These are phyloP conservation scores for Auricularia heimuer DNA, from an alignment of 768 basidiomycete genomes.

Conservation along the genomic window DNA sequence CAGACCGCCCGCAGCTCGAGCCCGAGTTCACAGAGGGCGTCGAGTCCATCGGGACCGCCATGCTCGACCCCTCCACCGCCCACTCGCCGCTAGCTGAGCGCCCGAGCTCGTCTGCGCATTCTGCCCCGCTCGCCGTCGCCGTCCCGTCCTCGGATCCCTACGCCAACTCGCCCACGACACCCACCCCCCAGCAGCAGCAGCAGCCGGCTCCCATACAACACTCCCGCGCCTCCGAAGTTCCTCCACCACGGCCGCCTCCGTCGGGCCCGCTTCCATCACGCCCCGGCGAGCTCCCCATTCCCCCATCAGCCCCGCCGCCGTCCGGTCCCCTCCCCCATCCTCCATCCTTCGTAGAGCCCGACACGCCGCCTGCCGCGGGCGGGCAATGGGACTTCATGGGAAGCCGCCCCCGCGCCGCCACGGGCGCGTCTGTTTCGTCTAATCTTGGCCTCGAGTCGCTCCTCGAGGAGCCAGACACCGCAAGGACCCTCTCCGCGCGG, in stretches of 20 bases:
- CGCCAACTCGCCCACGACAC: constrained; percentile 1
- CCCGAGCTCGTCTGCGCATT: not conserved
- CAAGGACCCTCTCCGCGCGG: not conserved
- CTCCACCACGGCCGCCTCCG: constrained; percentile 15
- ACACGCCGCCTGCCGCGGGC: not conserved
- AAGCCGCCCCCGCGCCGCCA: not conserved
- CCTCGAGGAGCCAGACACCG: not conserved
- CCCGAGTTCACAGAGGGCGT: constrained; percentile 22
- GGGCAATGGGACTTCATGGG: not conserved
- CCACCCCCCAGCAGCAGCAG: constrained; percentile 7
- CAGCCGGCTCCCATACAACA: constrained; percentile 1
- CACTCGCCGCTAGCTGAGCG: not conserved
- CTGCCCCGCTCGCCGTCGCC: not conserved
- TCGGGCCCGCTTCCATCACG: constrained; percentile 11
- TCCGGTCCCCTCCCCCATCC: constrained; percentile 29
- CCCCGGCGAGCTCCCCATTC: constrained; percentile 6
- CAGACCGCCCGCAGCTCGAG: not conserved
- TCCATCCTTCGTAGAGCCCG: not conserved
- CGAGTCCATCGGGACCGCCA: constrained; percentile 38
- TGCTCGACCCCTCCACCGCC: constrained; percentile 29
- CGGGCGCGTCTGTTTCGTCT: not conserved
- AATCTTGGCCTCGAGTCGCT: not conserved
- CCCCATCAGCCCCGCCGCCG: constrained; percentile 6
- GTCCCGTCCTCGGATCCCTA: not conserved
- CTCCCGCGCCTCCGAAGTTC: constrained; percentile 14